Base-by-base conservation (phyloP, 2,329 filamentous ascomycete species). In the Pseudogymnoascus sp. region DNA sequence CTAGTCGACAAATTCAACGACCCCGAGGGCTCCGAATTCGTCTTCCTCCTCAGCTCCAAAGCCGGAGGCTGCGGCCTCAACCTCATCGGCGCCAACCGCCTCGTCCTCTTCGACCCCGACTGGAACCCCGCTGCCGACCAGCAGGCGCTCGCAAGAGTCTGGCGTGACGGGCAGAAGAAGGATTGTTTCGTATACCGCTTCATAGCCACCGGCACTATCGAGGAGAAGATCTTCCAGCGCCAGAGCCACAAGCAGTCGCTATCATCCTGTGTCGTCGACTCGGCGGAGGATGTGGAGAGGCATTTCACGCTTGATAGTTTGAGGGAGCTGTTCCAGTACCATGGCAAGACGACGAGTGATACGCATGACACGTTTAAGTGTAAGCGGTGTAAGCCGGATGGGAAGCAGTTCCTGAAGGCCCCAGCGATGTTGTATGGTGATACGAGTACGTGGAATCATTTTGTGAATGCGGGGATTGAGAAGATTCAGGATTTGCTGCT, bases 181-280 rank as follows among this genome's bases (percentile, higher is more conserved):
- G 94, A 99, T 72, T 99, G 94, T 72, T 99, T 99, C 70, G 94
- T 99, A 14, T 99, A 99, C 75, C 90, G 94, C n/a, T 99, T 99
- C 77, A 99, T 99, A 70, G 90, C 92, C 0, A 97, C 95, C 0
- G 94, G 94, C 3, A 97, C 92, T 0, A 99, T 99, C 66, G 94
- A 99, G 73, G 94, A 99, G 76, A 99, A 99, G 78, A 97, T 99
- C 69, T 99, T 99, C 78, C 94, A 99, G 75, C 88, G 95, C 8
- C 94, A 99, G 73, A 96, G 91, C 0, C 95, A 99, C 80, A 99
- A 99, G 77, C 94, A 99, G 76, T 95, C 91, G 6, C 80, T 99
- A 1, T 97, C 93, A 0, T 96, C 91, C 0, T 97, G 92, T 70
- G 94, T 99, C 4, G 94, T 99, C 6, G 94, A 99, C 75, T 92